phyloP scores from a whole-genome alignment of 2,329 filamentous ascomycete genomes.

The Ophiostoma himal-ulmi region DNA sequence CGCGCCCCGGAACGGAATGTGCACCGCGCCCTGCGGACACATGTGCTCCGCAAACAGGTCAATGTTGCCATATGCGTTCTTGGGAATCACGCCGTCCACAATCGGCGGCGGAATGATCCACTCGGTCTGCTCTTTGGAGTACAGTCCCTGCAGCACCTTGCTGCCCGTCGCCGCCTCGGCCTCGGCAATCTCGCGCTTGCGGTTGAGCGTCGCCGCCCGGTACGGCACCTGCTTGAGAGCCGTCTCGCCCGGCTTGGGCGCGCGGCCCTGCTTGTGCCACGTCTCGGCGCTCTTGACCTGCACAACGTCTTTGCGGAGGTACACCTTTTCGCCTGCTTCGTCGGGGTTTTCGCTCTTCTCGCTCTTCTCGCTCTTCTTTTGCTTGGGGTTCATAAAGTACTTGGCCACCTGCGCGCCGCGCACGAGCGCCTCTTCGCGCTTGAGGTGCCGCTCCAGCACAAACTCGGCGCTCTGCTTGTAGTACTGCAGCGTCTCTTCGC shows the following conservation, averaged over 20 bases:
- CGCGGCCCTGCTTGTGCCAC: slow-evolving; percentile 94
- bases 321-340: slow-evolving; percentile 61
- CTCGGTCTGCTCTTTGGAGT: slow-evolving; percentile 77
- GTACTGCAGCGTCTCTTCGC: slow-evolving; percentile 76
- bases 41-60: slow-evolving; percentile 92
- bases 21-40: slow-evolving; percentile 74
- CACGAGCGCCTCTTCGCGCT: slow-evolving; percentile 82
- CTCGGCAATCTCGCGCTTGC: slow-evolving; percentile 84
- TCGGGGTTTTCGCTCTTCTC: background rate
- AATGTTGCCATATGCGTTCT: slow-evolving; percentile 94
- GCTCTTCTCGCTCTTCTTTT: slow-evolving; percentile 28
- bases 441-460: slow-evolving; percentile 77
- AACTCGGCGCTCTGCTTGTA: slow-evolving; percentile 84
- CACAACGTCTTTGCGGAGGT: slow-evolving; percentile 69
- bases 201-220: slow-evolving; percentile 80
- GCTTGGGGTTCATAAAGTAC: slow-evolving; percentile 62
- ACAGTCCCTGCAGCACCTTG: slow-evolving; percentile 82
- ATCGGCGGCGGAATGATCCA: slow-evolving; percentile 93
- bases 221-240: slow-evolving; percentile 85
- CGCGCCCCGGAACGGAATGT: slow-evolving; percentile 72
- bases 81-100: slow-evolving; percentile 76
- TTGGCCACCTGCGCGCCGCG: slow-evolving; percentile 64
- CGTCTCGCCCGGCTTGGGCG: slow-evolving; percentile 61
- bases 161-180: slow-evolving; percentile 71
- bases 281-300: slow-evolving; percentile 87